A percentile compares a stretch with the other conserved stretches of the same genome.
These are phyloP conservation scores for Geranomyces michiganensis DNA, from an alignment of 192 early-diverging fungal genomes.

Conservation along the genomic window DNA sequence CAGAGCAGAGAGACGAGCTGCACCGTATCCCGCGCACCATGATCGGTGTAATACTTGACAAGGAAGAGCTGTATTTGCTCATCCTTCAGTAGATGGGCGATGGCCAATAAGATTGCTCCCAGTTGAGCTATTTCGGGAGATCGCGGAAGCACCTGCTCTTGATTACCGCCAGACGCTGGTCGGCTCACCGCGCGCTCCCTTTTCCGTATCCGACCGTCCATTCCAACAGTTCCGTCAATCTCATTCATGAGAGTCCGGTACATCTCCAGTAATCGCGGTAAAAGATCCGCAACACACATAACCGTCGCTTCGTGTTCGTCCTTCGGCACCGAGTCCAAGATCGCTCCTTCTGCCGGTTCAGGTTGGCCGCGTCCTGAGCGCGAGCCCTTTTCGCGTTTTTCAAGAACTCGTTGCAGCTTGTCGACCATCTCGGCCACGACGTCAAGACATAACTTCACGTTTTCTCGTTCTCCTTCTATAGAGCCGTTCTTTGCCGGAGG, in stretches of 20 bases:
- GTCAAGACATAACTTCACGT: constrained; percentile 40
- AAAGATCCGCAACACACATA: constrained; percentile 22
- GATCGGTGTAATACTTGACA: not conserved
- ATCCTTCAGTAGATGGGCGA: constrained; percentile 37
- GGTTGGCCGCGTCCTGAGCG: not conserved
- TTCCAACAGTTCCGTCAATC: constrained; percentile 3
- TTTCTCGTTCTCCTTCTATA: constrained; percentile 30
- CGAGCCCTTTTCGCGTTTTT: constrained; percentile 15
- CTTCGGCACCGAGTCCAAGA: not conserved
- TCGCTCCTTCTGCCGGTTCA: not conserved
- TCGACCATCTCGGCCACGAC: constrained; percentile 48
- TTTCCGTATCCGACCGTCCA: not conserved
- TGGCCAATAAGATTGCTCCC: constrained; percentile 39
- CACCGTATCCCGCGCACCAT: constrained; percentile 10
- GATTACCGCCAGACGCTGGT: not conserved
- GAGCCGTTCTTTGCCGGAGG: not conserved
- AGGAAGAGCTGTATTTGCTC: constrained; percentile 15
- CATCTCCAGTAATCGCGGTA: constrained; percentile 19
- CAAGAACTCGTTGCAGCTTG: constrained; percentile 34
- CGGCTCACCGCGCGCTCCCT: constrained; percentile 8
- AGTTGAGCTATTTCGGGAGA: constrained; percentile 33
- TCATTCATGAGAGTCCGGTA: constrained; percentile 3
- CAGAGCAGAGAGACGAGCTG: not conserved
- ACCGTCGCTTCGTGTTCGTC: constrained; percentile 21
- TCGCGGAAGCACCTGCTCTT: constrained; percentile 10